Base-by-base conservation (phyloP, 1,284 basidiomycete species). In the Pseudozyma hubeiensis region DNA sequence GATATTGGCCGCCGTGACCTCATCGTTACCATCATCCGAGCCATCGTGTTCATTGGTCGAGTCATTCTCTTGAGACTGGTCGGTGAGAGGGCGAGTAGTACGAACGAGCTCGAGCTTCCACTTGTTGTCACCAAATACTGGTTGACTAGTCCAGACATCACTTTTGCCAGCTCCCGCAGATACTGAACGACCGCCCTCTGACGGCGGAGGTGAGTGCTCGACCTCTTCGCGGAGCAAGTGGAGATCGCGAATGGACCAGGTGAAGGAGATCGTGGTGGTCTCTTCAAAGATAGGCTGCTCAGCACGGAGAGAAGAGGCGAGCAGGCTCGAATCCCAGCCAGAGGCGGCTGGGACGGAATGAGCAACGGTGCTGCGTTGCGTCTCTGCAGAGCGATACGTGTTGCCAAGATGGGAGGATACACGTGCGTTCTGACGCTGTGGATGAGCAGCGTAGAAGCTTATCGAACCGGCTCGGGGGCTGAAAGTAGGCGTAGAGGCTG, bases 41-140 rank as follows among this genome's bases (percentile, higher is more conserved):
- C 7, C 11, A 35, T 48, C 31, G 43, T 24, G 29, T 16, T 5
- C 19, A 8, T 17, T 13, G 16, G 17, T 16, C 10, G 54, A 8
- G 24, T 41, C 8, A 37, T 37, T 17, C 6, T 45, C 14, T 29
- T 34, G 55, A 31, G 41, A 10, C 16, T 49, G n/a, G 30, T 34
- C 17, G 5, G 53, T 19, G 31, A 66, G 46, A 34, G 56, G 39
- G 2, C 73, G 60, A 4, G 58, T 51, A 17, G 73, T 77, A 3
- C 79, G 70, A 1, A 78, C 71, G 10, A 83, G 74, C 58, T 83
- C 81, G n/a, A 84, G 53, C 52, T 75, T 80, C 82, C 82, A 84
- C 39, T 75, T 81, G 45, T 77, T 78, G 39, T 79, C 77, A 19
- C 81, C 82, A 62, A 84, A 84, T 31, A 79, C 30, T 11, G 82